Conservation (phyloP, 495 filamentous ascomycete genomes). For the Daldinia caldariorum region DNA sequence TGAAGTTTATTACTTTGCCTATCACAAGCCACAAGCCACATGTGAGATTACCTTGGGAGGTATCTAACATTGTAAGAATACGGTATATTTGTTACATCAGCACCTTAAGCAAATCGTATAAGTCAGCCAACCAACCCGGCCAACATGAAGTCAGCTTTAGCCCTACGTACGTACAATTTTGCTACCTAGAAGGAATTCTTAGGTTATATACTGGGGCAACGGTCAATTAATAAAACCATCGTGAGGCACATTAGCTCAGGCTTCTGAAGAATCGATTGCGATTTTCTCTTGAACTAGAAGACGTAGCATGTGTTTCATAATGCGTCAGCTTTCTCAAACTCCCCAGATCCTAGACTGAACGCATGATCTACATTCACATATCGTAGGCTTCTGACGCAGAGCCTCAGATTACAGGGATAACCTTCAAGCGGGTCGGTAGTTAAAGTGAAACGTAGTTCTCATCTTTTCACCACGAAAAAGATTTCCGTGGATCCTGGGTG, state of each 20-base stretch:
- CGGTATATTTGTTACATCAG: conserved; percentile 1
- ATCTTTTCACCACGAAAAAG: neutral
- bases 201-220: neutral
- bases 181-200: no score
- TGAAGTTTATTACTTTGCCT: neutral
- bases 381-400: conserved; percentile 35
- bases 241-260: no score
- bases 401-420: conserved; percentile 41
- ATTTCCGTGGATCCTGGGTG: neutral
- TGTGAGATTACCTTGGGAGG: neutral
- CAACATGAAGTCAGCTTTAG: no score
- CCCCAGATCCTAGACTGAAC: conserved; percentile 34
- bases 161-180: no score
- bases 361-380: conserved; percentile 32
- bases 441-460: conserved; percentile 11
- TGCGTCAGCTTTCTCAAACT: conserved; percentile 42
- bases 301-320: conserved; percentile 19
- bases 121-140: no score
- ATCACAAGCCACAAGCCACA: conserved; percentile 15
- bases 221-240: neutral
- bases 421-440: conserved; percentile 18
- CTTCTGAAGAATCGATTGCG: neutral
- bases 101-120: neutral
- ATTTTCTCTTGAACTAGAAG: conserved; percentile 29
- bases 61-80: no score